phyloP scores from a whole-genome alignment of 108 stramenopile genomes.

The Cyclotella atomus region DNA sequence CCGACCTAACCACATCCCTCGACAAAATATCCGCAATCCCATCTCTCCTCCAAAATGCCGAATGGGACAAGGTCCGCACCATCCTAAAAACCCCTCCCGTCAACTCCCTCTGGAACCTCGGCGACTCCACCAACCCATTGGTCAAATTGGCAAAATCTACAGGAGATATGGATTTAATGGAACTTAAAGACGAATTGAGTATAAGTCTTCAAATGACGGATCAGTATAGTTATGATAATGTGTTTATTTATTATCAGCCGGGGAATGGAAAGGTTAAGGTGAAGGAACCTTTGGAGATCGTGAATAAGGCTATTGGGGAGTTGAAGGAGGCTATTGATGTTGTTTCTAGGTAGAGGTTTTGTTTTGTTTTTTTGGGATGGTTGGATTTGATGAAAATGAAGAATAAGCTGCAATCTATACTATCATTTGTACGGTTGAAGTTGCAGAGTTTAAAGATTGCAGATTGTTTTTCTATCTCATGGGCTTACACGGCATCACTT shows the following conservation, averaged over 20 bases:
- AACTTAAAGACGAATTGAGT: slow-evolving; percentile 74
- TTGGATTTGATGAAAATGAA: neutral
- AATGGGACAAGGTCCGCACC: slow-evolving; percentile 78
- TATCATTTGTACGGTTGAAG: too few species aligned
- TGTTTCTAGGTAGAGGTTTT: neutral
- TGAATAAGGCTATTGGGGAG: slow-evolving; percentile 39
- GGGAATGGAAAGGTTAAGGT: slow-evolving; percentile 69
- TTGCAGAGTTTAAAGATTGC: too few species aligned
- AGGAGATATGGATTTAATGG: slow-evolving; percentile 68
- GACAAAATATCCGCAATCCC: slow-evolving; percentile 56
- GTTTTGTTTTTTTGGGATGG: neutral
- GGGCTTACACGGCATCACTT: too few species aligned
- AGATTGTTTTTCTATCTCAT: too few species aligned
- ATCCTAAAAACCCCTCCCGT: slow-evolving; percentile 81
- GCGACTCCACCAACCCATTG: slow-evolving; percentile 65
- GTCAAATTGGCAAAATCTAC: slow-evolving; percentile 66
- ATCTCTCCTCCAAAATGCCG: slow-evolving; percentile 49
- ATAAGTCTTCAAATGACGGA: slow-evolving; percentile 78
- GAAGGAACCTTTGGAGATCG: slow-evolving; percentile 63
- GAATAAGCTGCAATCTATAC: too few species aligned
- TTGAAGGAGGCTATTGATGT: neutral
- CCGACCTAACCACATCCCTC: slow-evolving; percentile 16
- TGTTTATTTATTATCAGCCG: slow-evolving; percentile 78
- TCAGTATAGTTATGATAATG: slow-evolving; percentile 78
- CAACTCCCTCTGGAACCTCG: slow-evolving; percentile 77